These are phyloP conservation scores for Furcasterigmium sp. DNA, from an alignment of 2,329 filamentous ascomycete genomes.

Conservation along the genomic window DNA sequence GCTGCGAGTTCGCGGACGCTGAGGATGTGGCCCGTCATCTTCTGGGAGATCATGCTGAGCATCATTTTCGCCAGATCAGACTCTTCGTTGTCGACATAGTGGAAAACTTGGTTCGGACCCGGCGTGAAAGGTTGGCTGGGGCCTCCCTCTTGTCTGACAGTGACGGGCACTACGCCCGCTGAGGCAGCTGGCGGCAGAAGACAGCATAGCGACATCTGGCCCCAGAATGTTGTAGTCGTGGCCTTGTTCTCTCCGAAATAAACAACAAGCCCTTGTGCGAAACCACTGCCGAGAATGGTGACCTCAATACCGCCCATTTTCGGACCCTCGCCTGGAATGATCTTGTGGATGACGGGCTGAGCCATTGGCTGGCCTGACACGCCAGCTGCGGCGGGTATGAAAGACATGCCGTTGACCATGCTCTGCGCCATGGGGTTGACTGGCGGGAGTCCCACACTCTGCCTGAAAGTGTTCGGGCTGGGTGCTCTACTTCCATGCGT, in stretches of 20 bases:
- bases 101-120: conserved; percentile 53
- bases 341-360: conserved; percentile 70
- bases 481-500: conserved; percentile 72
- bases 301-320: conserved; percentile 83
- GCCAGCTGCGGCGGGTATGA: conserved; percentile 19
- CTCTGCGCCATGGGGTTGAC: conserved; percentile 23
- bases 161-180: conserved; percentile 65
- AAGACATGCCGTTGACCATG: conserved; percentile 44
- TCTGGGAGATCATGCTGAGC: conserved; percentile 57
- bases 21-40: conserved; percentile 58
- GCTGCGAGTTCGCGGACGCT: conserved; percentile 58
- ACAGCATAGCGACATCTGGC: conserved; percentile 73
- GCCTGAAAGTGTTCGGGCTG: conserved; percentile 57
- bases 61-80: conserved; percentile 65
- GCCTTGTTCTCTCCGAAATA: conserved; percentile 68
- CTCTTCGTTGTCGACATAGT: conserved; percentile 68
- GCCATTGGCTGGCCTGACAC: conserved; percentile 25
- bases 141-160: conserved; percentile 53
- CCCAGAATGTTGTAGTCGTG: conserved; percentile 75
- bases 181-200: conserved; percentile 66
- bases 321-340: conserved; percentile 79
- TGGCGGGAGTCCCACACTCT: conserved; percentile 29
- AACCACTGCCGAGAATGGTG: conserved; percentile 74
- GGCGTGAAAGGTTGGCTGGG: conserved; percentile 22
- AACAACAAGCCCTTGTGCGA: conserved; percentile 72